Evolutionary conservation across 345 rosid species (phyloP).

Genomic region (Eucalyptus victrix): DNA sequence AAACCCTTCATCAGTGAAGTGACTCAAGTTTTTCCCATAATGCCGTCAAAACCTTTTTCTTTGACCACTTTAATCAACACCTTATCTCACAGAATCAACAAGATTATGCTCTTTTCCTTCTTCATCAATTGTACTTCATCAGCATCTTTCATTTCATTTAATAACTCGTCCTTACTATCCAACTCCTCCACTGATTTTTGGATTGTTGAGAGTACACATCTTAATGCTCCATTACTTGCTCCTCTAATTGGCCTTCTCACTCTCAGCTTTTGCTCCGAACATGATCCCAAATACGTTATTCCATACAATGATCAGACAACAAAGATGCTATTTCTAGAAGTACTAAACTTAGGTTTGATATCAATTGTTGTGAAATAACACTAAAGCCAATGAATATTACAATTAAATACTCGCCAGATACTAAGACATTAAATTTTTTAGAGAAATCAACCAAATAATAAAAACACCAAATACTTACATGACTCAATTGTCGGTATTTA

Average conservation of each 20-base stretch:
- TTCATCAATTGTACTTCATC: not conserved
- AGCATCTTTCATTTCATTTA: not conserved
- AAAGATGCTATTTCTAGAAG: not conserved
- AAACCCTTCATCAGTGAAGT: not conserved
- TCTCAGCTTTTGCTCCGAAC: not conserved
- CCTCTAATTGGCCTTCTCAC: not conserved
- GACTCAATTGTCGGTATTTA: not conserved
- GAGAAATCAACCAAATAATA: too few relatives aligned
- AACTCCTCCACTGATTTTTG: not conserved
- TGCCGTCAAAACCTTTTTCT: not conserved
- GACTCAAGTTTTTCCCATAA: not conserved
- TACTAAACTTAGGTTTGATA: not conserved
- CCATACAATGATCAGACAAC: not conserved
- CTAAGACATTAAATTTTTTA: too few relatives aligned
- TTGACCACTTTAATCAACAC: not conserved
- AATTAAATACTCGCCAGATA: too few relatives aligned
- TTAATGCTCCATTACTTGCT: not conserved
- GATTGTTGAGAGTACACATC: not conserved
- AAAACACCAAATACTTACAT: not conserved
- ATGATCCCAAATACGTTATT: not conserved
- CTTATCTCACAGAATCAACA: not conserved
- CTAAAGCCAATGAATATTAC: not conserved
- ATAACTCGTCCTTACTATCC: not conserved
- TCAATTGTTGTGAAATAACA: not conserved
- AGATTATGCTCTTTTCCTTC: not conserved